Base-by-base conservation (phyloP, 495 filamentous ascomycete species). In the Parmelia sp. region DNA sequence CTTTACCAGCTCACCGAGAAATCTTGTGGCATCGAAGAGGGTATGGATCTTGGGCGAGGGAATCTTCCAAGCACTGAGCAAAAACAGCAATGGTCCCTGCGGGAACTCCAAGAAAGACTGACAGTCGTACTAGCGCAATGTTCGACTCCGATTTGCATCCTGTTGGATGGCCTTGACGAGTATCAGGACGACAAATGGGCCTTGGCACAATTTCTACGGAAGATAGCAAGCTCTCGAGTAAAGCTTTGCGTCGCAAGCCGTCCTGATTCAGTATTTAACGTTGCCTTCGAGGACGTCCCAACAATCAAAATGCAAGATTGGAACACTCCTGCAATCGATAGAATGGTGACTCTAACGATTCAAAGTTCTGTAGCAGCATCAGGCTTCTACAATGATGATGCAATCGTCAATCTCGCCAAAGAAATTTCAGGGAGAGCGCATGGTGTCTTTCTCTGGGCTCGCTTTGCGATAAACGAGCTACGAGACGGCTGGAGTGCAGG, bases 201-300 rank as follows among this genome's bases (percentile, higher is more conserved):
- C 14, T 33, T 63, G 33, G 44, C 35, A 21, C 6, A 58, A 6
- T 51, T 53, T 33, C 14, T 62, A 12, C 36, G 4, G 3, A 25
- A 53, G 11, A 47, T 23, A 11, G 60, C 33, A 27, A 33, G 5
- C 25, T 25, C 33, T n/a, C 27, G n/a, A 27, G 61, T 63, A 10
- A 63, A 63, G 37, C 27, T 63, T 36, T 63, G 61, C 37, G 17
- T 63, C 4, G 47, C 61, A 58, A 63, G 61, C 25, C 47, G 61
- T 35, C 49, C 47, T 60, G 15, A 49, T n/a, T 2, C 6, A 17
- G 27, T 35, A 27, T 58, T 60, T 23, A 12, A 29, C 5, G 36
- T 10, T 27, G 35, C 61, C 11, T 63, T 63, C 25, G 31, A 29
- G 14, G 6, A 60, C 7, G 10, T 11, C 37, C 61, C 61, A 35